Evolutionary conservation across 2,329 filamentous ascomycete species (phyloP).

Genomic region (Bipolaris cookei): DNA sequence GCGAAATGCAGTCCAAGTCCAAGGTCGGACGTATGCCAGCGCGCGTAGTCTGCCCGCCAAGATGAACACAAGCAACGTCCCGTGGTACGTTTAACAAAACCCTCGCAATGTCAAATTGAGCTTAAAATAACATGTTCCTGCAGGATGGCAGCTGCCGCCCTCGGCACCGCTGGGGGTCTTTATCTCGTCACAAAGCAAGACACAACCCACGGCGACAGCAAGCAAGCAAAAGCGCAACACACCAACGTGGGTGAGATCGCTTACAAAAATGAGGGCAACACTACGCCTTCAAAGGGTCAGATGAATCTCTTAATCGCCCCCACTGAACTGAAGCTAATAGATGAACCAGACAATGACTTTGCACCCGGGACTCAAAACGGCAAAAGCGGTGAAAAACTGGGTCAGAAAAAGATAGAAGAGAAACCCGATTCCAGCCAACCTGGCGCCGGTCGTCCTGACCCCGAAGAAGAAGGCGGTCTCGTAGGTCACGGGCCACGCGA

Average conservation of each 20-base stretch:
- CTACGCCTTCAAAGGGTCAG: neutral
- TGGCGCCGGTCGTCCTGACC: constrained; percentile 3
- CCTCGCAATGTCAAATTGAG: neutral
- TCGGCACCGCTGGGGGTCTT: neutral
- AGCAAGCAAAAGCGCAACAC: neutral
- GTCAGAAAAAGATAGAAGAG: neutral
- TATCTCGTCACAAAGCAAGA: constrained; percentile 3
- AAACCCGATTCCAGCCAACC: constrained; percentile 1
- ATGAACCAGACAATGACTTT: neutral
- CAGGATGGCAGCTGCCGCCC: constrained; percentile 2
- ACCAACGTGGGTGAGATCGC: neutral
- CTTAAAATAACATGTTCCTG: neutral
- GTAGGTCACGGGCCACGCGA: neutral
- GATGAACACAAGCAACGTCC: constrained; percentile 47
- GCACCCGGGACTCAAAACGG: neutral
- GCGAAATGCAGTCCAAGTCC: constrained; percentile 35
- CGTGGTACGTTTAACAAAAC: constrained; percentile 42
- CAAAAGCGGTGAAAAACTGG: constrained; percentile 2
- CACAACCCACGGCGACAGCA: neutral
- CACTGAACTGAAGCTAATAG: neutral
- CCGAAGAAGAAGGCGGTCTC: neutral
- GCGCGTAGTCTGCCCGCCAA: constrained; percentile 31
- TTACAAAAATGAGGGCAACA: neutral
- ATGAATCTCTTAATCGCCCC: no score
- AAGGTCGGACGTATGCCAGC: constrained; percentile 49